Evolutionary conservation across 306 rosid genomes (phyloP).

Genomic region (Arachis stenosperma): DNA sequence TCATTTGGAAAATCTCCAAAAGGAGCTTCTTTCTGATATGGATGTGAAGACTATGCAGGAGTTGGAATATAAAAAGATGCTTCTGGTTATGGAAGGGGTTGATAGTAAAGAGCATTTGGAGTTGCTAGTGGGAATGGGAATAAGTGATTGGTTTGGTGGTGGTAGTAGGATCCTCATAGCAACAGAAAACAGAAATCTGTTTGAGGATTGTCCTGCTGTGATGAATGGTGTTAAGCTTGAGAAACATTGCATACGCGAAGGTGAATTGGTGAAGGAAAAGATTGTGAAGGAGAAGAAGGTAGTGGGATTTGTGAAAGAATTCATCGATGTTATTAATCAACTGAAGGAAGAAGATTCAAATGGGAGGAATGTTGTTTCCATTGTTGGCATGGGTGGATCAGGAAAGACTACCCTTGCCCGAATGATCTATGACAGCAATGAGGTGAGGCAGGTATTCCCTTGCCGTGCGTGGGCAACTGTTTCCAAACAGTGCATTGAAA

Average conservation of each 20-base stretch:
- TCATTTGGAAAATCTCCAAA: not conserved
- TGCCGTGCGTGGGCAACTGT: not conserved
- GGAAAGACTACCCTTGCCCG: not conserved
- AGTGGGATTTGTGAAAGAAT: not conserved
- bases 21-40: conserved; percentile 5
- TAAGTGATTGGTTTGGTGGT: not conserved
- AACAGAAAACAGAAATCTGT: not conserved
- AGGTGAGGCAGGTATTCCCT: not conserved
- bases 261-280: not conserved
- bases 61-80: not conserved
- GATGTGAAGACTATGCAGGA: not conserved
- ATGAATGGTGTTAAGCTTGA: not conserved
- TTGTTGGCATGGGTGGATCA: not conserved
- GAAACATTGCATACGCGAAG: not conserved
- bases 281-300: not conserved
- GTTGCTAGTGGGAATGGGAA: not conserved
- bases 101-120: not conserved
- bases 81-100: not conserved
- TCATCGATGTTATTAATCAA: not conserved
- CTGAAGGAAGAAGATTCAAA: not conserved
- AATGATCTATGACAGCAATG: not conserved
- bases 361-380: not conserved
- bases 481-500: not conserved
- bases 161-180: not conserved
- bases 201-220: not conserved